Conservation (phyloP, 108 stramenopile species). For the Cyclostephanos tholiformis region DNA sequence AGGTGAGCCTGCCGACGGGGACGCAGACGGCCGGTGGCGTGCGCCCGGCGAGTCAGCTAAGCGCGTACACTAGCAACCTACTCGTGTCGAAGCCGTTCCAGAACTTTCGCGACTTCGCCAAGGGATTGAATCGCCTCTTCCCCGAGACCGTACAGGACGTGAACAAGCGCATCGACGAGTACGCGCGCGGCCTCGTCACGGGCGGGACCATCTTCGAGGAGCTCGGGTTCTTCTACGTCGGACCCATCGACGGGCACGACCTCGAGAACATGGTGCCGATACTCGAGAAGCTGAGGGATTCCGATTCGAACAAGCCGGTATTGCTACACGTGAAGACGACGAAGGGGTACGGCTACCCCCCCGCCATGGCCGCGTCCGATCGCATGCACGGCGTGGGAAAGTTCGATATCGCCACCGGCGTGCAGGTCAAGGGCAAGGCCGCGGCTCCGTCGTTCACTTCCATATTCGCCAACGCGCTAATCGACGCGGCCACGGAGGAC, state of each 20-base stretch:
- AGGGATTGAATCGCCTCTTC: conserved; percentile 89
- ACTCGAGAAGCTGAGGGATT: conserved; percentile 91
- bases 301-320: conserved; percentile 85
- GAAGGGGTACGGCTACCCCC: conserved; percentile 97
- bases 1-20: conserved; percentile 97
- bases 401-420: conserved; percentile 93
- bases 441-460: conserved; percentile 86
- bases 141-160: conserved; percentile 93
- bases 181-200: conserved; percentile 93
- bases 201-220: conserved; percentile 98
- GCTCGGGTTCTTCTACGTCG: conserved; percentile 98
- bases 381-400: conserved; percentile 98
- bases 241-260: conserved; percentile 98
- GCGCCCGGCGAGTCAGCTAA: conserved; percentile 87
- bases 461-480: conserved; percentile 93
- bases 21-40: conserved; percentile 94
- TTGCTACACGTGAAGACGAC: conserved; percentile 93
- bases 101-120: conserved; percentile 94
- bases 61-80: conserved; percentile 92
- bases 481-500: conserved; percentile 92
- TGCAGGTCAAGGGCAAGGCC: conserved; percentile 81
- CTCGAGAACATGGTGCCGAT: conserved; percentile 96
- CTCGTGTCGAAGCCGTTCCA: conserved; percentile 95
- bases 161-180: conserved; percentile 97
- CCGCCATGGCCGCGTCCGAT: conserved; percentile 91